phyloP scores from a whole-genome alignment of 257 asterid genomes.

The Fraxinus pennsylvanica region DNA sequence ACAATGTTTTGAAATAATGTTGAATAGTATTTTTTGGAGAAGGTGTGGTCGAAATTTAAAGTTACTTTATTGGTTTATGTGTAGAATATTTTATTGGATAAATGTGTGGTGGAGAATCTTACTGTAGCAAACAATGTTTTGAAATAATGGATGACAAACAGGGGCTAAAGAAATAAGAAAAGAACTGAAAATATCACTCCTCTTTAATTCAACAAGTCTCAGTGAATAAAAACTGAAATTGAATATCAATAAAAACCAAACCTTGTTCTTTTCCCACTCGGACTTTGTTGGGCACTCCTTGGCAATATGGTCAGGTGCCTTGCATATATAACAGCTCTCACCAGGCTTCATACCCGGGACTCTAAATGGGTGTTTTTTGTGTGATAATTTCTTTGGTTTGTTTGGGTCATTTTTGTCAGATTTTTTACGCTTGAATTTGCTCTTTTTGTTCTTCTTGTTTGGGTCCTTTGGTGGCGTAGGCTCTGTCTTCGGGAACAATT shows the following conservation, averaged over 20 bases:
- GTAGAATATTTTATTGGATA: too few relatives aligned
- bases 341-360: constrained; percentile 96
- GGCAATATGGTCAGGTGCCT: constrained; percentile 72
- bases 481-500: constrained; percentile 62
- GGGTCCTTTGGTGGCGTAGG: constrained; percentile 77
- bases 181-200: background rate
- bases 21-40: too few relatives aligned
- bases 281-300: constrained; percentile 74
- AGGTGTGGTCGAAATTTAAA: too few relatives aligned
- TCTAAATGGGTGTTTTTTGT: constrained; percentile 68
- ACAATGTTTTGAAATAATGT: too few relatives aligned
- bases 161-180: too few relatives aligned
- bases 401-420: constrained; percentile 37
- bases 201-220: background rate
- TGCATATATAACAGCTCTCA: constrained; percentile 92
- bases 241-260: constrained; percentile 9
- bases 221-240: background rate
- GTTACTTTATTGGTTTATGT: too few relatives aligned
- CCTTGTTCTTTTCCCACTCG: constrained; percentile 95
- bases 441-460: constrained; percentile 43
- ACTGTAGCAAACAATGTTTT: too few relatives aligned
- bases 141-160: too few relatives aligned
- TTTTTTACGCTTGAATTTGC: constrained; percentile 57
- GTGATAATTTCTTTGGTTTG: constrained; percentile 43
- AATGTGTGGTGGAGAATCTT: too few relatives aligned